Conservation (phyloP, 257 asterid species). For the Solanum paucissectum region DNA sequence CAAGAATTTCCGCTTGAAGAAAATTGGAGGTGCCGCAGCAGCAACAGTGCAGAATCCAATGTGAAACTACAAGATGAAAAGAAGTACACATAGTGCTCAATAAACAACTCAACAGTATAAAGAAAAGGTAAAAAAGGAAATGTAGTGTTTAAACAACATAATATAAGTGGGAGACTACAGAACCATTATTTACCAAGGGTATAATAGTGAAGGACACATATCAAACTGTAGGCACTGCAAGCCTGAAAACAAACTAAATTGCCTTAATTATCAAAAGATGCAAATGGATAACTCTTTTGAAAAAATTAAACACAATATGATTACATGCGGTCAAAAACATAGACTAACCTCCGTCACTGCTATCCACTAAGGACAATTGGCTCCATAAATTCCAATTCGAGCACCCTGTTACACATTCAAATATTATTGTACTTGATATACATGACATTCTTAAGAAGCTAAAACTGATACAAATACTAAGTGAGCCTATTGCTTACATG, state of each 20-base stretch:
- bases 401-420: slow-evolving; percentile 39
- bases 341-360: slow-evolving; percentile 70
- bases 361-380: slow-evolving; percentile 89
- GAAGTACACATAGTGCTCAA: background rate
- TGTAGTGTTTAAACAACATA: slow-evolving; percentile 7
- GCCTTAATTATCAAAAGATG: background rate
- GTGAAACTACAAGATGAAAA: slow-evolving; percentile 42
- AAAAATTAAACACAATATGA: background rate
- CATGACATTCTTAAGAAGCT: background rate
- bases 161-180: background rate
- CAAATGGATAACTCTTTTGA: background rate
- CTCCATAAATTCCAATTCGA: slow-evolving; percentile 72
- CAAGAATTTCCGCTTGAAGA: slow-evolving; percentile 75
- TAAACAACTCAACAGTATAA: background rate
- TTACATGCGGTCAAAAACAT: background rate
- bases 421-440: background rate
- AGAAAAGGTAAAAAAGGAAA: background rate
- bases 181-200: slow-evolving; percentile 56
- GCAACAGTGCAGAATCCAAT: slow-evolving; percentile 61
- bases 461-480: background rate
- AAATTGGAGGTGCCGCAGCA: slow-evolving; percentile 74
- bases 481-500: slow-evolving; percentile 42
- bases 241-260: slow-evolving; percentile 37
- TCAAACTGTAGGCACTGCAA: slow-evolving; percentile 59
- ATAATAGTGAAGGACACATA: slow-evolving; percentile 88